A percentile compares a stretch with the other conserved stretches of the same genome.
Evolutionary conservation across 2,329 filamentous ascomycete genomes (phyloP).

Genomic region (Leptographium procerum): DNA sequence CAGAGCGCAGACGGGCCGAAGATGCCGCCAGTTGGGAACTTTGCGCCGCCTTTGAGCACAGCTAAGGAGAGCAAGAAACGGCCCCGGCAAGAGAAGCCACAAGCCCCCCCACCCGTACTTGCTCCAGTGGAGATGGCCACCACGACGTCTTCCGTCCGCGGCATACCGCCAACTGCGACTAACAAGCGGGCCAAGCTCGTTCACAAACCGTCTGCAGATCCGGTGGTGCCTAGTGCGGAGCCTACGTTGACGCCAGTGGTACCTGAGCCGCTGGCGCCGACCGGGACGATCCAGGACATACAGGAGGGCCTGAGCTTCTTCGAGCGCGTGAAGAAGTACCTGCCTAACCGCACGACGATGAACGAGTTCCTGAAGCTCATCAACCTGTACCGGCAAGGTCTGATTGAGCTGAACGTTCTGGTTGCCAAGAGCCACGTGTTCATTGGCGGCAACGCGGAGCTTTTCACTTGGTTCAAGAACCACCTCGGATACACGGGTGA

Average conservation of each 20-base stretch:
- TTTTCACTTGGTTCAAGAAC: conserved; percentile 79
- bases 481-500: conserved; percentile 71
- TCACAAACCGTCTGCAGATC: conserved; percentile 50
- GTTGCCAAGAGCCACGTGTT: conserved; percentile 75
- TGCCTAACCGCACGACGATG: conserved; percentile 84
- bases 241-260: conserved; percentile 81
- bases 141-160: conserved; percentile 25
- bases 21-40: conserved; percentile 90
- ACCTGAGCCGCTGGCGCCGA: conserved; percentile 75
- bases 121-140: conserved; percentile 26
- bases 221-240: conserved; percentile 57
- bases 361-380: conserved; percentile 95
- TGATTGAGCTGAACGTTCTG: conserved; percentile 77
- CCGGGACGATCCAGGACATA: conserved; percentile 58
- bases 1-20: conserved; percentile 52
- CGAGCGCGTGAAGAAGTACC: conserved; percentile 90
- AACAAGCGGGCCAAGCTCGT: conserved; percentile 64
- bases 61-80: conserved; percentile 89
- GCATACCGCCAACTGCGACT: conserved; percentile 19
- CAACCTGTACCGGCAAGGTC: conserved; percentile 86
- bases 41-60: conserved; percentile 69
- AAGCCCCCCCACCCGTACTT: conserved; percentile 34
- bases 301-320: conserved; percentile 89
- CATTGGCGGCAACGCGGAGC: conserved; percentile 76
- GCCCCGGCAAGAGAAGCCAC: conserved; percentile 48